These are phyloP conservation scores for Arthroderma sp. DNA, from an alignment of 2,329 filamentous ascomycete genomes.

Conservation along the genomic window DNA sequence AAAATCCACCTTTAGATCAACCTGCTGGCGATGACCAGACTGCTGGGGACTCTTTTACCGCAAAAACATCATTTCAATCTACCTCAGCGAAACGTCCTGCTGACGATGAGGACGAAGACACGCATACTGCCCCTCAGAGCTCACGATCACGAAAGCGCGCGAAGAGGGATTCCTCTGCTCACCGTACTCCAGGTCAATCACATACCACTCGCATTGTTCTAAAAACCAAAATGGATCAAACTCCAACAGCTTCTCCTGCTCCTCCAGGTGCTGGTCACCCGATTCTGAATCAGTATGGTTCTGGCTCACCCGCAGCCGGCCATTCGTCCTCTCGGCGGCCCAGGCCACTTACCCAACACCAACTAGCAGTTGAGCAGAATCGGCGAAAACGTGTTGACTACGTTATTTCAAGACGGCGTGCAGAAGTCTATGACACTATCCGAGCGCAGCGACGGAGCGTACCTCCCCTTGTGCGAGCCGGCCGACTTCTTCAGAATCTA, in stretches of 20 bases:
- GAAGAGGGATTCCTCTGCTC: conserved; percentile 25
- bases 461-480: conserved; percentile 28
- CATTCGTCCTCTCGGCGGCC: conserved; percentile 25
- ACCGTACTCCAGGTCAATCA: conserved; percentile 20
- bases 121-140: conserved; percentile 24
- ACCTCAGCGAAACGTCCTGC: conserved; percentile 16
- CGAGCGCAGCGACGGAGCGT: conserved; percentile 26
- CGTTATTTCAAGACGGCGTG: conserved; percentile 30
- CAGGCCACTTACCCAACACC: conserved; percentile 37
- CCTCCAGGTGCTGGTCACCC: conserved; percentile 31
- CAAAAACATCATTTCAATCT: conserved; percentile 1
- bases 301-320: conserved; percentile 17
- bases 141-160: conserved; percentile 27
- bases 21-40: conserved; percentile 22
- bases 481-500: conserved; percentile 28
- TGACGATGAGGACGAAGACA: conserved; percentile 30
- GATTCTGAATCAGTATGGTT: conserved; percentile 29
- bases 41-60: conserved; percentile 15
- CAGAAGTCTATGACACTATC: conserved; percentile 24
- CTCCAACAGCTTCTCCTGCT: conserved; percentile 30
- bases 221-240: conserved; percentile 33
- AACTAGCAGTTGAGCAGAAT: conserved; percentile 37
- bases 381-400: conserved; percentile 36
- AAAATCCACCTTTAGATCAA: conserved; percentile 5
- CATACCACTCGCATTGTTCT: conserved; percentile 27